Conservation (phyloP, 805 yeast species). For the Metschnikowia aberdeeniae region DNA sequence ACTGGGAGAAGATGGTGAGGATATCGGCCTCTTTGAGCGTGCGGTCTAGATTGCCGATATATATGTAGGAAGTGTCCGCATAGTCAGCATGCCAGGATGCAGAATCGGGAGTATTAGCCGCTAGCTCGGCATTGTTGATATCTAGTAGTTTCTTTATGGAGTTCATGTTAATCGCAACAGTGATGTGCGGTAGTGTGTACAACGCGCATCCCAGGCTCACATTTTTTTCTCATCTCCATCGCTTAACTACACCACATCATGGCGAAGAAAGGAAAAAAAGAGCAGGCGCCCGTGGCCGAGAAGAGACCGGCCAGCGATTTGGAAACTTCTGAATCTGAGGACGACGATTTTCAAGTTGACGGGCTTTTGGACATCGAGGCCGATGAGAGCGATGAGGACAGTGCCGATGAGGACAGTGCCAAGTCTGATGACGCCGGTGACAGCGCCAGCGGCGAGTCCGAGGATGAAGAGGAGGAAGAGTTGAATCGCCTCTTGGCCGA, state of each 20-base stretch:
- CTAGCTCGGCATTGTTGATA: slow-evolving; percentile 65
- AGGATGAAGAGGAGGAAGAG: slow-evolving; percentile 48
- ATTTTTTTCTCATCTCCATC: slow-evolving; percentile 9
- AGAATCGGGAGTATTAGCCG: slow-evolving; percentile 48
- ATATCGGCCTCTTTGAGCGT: slow-evolving; percentile 73
- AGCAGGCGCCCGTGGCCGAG: slow-evolving; percentile 3
- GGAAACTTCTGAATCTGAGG: slow-evolving; percentile 10
- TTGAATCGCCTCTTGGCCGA: slow-evolving; percentile 56
- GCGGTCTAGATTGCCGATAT: slow-evolving; percentile 66
- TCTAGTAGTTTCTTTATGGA: slow-evolving; percentile 44
- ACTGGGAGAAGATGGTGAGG: slow-evolving; percentile 77
- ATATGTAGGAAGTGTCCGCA: slow-evolving; percentile 69
- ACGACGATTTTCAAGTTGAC: slow-evolving; percentile 13
- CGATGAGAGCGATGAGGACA: slow-evolving; percentile 10
- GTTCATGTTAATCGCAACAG: slow-evolving; percentile 25
- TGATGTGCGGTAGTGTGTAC: not conserved
- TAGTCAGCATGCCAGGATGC: slow-evolving; percentile 93
- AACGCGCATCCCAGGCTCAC: slow-evolving; percentile 7
- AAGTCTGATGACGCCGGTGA: slow-evolving; percentile 7
- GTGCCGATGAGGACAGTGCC: slow-evolving; percentile 3
- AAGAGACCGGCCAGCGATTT: slow-evolving; percentile 14
- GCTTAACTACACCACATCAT: slow-evolving; percentile 3
- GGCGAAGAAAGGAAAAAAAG: slow-evolving; percentile 13
- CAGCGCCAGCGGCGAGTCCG: slow-evolving; percentile 7
- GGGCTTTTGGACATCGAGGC: slow-evolving; percentile 16